Percentiles rank a stretch among this genome's conserved stretches.
Conservation (phyloP, 352 stramenopile genomes). For the Saprolegnia diclina region DNA sequence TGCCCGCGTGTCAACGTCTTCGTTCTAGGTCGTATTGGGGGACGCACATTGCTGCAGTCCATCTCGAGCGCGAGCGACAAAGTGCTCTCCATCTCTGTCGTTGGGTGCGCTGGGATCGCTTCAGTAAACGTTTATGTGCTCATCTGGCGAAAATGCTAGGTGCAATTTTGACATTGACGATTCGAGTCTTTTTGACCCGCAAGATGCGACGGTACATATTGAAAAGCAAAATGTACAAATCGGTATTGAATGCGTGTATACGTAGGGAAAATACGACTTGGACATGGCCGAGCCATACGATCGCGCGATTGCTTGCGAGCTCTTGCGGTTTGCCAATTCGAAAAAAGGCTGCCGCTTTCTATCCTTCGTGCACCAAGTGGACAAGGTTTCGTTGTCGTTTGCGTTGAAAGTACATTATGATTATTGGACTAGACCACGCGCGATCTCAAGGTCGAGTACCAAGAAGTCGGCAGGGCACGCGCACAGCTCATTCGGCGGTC, state of each 20-base stretch:
- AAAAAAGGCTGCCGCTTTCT: conserved; percentile 77
- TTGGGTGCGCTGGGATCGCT: conserved; percentile 27
- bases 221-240: not conserved
- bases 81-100: conserved; percentile 48
- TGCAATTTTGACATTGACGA: conserved; percentile 73
- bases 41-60: conserved; percentile 51
- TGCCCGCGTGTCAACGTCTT: conserved; percentile 52
- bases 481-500: conserved; percentile 46
- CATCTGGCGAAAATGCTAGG: not conserved
- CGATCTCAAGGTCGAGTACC: conserved; percentile 54
- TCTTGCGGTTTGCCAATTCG: conserved; percentile 61
- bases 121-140: too few relatives aligned
- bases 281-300: conserved; percentile 73
- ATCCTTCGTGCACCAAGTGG: conserved; percentile 46
- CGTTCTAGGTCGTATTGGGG: conserved; percentile 32
- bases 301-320: conserved; percentile 56
- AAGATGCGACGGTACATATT: conserved; percentile 38
- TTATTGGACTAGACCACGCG: conserved; percentile 37
- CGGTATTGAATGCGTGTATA: not conserved
- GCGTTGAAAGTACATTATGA: not conserved
- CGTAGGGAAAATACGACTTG: conserved; percentile 58
- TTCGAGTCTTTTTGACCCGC: conserved; percentile 52
- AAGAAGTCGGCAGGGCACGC: conserved; percentile 40
- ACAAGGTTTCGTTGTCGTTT: not conserved
- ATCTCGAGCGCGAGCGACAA: conserved; percentile 48